Percentiles rank a stretch among this genome's conserved stretches.
phyloP scores from a whole-genome alignment of 257 asterid species.

The Scutellaria barbata region DNA sequence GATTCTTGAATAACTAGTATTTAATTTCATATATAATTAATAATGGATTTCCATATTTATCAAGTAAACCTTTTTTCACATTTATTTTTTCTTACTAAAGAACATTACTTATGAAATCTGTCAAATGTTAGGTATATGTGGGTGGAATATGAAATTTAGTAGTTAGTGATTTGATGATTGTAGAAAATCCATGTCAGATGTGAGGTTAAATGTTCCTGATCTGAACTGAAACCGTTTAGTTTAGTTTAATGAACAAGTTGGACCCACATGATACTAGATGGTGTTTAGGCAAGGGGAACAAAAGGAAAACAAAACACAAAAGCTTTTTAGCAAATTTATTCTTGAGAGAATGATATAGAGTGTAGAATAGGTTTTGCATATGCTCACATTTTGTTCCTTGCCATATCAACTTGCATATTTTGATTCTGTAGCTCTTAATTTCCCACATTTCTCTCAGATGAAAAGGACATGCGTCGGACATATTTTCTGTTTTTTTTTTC shows the following conservation, averaged over 20 bases:
- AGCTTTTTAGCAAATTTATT: neutral
- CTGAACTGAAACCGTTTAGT: neutral
- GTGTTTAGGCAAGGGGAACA: too few species aligned
- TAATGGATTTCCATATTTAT: neutral
- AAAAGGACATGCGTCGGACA: too few species aligned
- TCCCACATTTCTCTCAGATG: too few species aligned
- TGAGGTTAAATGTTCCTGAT: neutral
- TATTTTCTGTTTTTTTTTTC: too few species aligned
- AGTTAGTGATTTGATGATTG: neutral
- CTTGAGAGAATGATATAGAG: too few species aligned
- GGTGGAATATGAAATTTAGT: neutral
- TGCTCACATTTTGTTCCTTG: too few species aligned
- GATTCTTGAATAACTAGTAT: conserved; percentile 22
- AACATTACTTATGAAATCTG: neutral
- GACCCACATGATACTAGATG: neutral
- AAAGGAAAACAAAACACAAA: neutral
- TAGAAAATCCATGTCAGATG: neutral
- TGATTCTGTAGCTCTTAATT: too few species aligned
- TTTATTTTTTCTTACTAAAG: conserved; percentile 6
- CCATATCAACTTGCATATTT: too few species aligned
- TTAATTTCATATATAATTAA: neutral
- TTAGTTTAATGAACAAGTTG: neutral
- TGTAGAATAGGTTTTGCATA: neutral
- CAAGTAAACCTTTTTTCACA: neutral
- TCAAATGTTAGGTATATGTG: neutral